phyloP scores from a whole-genome alignment of 2,329 filamentous ascomycete genomes.

The Monosporascus sp. region DNA sequence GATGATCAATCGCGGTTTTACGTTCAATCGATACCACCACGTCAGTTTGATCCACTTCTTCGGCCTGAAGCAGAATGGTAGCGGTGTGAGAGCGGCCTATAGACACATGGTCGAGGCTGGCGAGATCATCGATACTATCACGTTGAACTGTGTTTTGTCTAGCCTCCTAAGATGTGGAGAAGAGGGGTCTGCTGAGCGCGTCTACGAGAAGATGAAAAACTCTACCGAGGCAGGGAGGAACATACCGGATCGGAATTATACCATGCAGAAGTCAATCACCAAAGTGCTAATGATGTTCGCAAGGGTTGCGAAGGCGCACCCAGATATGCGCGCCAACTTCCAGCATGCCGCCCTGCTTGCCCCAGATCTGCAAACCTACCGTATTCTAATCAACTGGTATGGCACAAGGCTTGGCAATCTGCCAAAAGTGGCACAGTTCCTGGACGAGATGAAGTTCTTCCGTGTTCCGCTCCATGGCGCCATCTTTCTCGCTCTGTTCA shows the following conservation, averaged over 20 bases:
- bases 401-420: conserved; percentile 66
- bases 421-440: conserved; percentile 60
- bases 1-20: conserved; percentile 64
- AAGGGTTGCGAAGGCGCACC: conserved; percentile 48
- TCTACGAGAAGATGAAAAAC: conserved; percentile 80
- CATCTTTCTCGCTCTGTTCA: conserved; percentile 76
- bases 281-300: conserved; percentile 55
- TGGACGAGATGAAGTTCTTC: conserved; percentile 75
- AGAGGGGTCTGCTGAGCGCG: conserved; percentile 66
- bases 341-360: conserved; percentile 62
- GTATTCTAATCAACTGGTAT: conserved; percentile 72
- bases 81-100: conserved; percentile 72
- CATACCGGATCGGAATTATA: conserved; percentile 41
- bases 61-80: conserved; percentile 68
- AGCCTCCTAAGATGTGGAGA: conserved; percentile 75
- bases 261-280: conserved; percentile 44
- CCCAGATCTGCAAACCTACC: conserved; percentile 75
- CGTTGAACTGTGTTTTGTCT: conserved; percentile 80
- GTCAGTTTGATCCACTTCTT: conserved; percentile 80
- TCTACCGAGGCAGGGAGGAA: conserved; percentile 38
- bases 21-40: conserved; percentile 73
- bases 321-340: conserved; percentile 44
- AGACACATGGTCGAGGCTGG: conserved; percentile 76
- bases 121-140: conserved; percentile 81
- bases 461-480: conserved; percentile 65